Base-by-base conservation (phyloP, 345 rosid species). In the Euphorbia lathyris region DNA sequence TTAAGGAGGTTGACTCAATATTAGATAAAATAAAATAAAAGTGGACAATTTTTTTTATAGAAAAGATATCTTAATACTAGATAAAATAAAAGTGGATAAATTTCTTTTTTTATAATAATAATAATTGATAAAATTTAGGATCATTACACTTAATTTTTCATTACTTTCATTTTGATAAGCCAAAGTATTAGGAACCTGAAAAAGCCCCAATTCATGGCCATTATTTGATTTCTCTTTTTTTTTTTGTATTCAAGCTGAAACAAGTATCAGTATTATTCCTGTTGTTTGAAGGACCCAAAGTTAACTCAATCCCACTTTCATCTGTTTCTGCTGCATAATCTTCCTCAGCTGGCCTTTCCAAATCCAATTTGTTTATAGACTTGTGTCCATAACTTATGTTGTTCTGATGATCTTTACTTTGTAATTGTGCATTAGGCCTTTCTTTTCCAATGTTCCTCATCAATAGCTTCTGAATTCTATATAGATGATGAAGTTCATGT, bases 301-400 rank as follows among this genome's bases (percentile, higher is more conserved):
- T 94, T 75, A 94, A 82, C 84, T 91, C 90, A 40, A 94, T 91
- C 81, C 86, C 86, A 62, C 90, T 86, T 82, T 94, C 98, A 26
- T 94, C 95, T 66, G 86, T 83, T 14, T 84, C 86, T 48, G 74
- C 70, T 27, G 58, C 70, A 40, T 66, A 23, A n/a, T 74, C 47
- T 22, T 61, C 76, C 23, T 76, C 78, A 2, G 77, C 84, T 7
- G 80, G 86, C 72, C 63, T 76, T 68, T 81, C 81, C 72, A 81
- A 63, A 72, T 81, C 81, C 13, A 74, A 71, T 58, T 53, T 77
- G 20, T n/a, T n/a, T n/a, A n/a, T n/a, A n/a, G n/a, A n/a, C n/a
- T 50, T 63, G 27, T 80, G 78, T 63, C 74, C 45, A 67, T 74
- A 74, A 58, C 40, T 68, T 43, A 55, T 63, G 22, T 75, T 72